These are phyloP conservation scores for Hirsutella minnesotensis DNA, from an alignment of 2,329 filamentous ascomycete species.

Conservation along the genomic window DNA sequence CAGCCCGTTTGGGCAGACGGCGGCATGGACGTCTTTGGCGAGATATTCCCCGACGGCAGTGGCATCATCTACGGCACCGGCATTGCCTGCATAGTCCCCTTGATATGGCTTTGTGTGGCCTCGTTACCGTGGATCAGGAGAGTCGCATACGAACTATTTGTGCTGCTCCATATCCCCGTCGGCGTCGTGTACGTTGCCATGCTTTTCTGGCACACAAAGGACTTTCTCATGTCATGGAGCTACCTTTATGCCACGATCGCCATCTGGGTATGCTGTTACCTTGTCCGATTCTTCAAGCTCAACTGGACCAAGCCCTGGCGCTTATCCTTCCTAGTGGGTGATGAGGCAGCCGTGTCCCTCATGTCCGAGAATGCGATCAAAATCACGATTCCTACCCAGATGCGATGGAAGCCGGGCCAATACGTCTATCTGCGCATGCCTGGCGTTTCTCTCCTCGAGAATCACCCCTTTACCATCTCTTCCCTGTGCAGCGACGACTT, in stretches of 20 bases:
- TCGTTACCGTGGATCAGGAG: constrained; percentile 70
- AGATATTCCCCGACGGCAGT: constrained; percentile 52
- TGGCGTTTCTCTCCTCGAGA: constrained; percentile 79
- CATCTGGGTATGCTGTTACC: constrained; percentile 68
- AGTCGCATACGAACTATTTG: constrained; percentile 76
- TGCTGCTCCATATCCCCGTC: constrained; percentile 70
- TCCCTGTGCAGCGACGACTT: constrained; percentile 90
- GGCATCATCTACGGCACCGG: constrained; percentile 78
- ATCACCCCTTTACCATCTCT: constrained; percentile 91
- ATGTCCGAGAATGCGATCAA: constrained; percentile 93
- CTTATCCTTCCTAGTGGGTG: constrained; percentile 73
- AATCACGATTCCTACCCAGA: constrained; percentile 84
- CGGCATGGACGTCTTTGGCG: constrained; percentile 57
- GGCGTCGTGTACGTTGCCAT: constrained; percentile 70
- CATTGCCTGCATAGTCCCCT: constrained; percentile 66
- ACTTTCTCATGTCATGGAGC: constrained; percentile 80
- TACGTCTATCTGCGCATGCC: constrained; percentile 94
- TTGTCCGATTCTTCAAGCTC: constrained; percentile 66
- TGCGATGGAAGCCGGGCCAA: constrained; percentile 87
- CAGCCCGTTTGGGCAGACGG: constrained; percentile 77
- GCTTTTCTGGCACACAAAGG: constrained; percentile 93
- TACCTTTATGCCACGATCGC: constrained; percentile 74
- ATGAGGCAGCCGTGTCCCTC: constrained; percentile 80
- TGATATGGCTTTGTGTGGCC: constrained; percentile 73
- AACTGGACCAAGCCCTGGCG: constrained; percentile 81